These are phyloP conservation scores for Wickerhamiella parazyma DNA, from an alignment of 805 yeast species.

Conservation along the genomic window DNA sequence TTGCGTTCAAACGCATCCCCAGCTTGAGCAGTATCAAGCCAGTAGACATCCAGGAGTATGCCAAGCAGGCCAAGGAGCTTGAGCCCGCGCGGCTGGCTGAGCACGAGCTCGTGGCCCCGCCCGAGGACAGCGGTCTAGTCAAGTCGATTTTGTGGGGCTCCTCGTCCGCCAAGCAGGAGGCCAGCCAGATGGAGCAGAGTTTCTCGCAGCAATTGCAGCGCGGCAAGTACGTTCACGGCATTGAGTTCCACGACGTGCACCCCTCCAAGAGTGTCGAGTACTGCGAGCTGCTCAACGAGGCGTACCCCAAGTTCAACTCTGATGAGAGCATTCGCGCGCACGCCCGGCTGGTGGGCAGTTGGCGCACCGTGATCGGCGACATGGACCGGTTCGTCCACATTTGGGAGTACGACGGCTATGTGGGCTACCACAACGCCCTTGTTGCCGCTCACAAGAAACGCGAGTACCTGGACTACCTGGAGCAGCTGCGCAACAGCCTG, in stretches of 20 bases:
- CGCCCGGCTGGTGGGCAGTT: conserved; percentile 30
- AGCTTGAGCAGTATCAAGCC: conserved; percentile 25
- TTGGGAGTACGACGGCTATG: conserved; percentile 33
- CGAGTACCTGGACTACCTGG: conserved; percentile 22
- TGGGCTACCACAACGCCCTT: conserved; percentile 30
- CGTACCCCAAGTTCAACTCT: conserved; percentile 25
- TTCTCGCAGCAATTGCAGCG: conserved; percentile 27
- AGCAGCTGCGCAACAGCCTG: conserved; percentile 23
- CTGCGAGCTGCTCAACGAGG: conserved; percentile 23
- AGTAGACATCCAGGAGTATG: conserved; percentile 23
- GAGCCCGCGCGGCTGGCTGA: conserved; percentile 7
- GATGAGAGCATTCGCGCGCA: conserved; percentile 21
- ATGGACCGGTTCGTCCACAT: conserved; percentile 30
- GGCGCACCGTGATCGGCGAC: conserved; percentile 32
- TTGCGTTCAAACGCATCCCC: conserved; percentile 19
- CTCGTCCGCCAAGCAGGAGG: conserved; percentile 24
- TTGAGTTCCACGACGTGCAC: conserved; percentile 27
- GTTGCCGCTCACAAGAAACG: conserved; percentile 24
- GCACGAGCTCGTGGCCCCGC: conserved; percentile 1
- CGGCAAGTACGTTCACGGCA: conserved; percentile 32
- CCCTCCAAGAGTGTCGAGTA: conserved; percentile 28
- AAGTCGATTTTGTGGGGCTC: conserved; percentile 31
- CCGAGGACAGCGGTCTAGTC: conserved; percentile 15
- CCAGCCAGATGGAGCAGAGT: conserved; percentile 24
- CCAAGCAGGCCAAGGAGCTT: conserved; percentile 13